Evolutionary conservation across 768 basidiomycete species (phyloP), one percentile per base, ranked within the genome.

Genomic region (Dacryopinax primogenitus): DNA sequence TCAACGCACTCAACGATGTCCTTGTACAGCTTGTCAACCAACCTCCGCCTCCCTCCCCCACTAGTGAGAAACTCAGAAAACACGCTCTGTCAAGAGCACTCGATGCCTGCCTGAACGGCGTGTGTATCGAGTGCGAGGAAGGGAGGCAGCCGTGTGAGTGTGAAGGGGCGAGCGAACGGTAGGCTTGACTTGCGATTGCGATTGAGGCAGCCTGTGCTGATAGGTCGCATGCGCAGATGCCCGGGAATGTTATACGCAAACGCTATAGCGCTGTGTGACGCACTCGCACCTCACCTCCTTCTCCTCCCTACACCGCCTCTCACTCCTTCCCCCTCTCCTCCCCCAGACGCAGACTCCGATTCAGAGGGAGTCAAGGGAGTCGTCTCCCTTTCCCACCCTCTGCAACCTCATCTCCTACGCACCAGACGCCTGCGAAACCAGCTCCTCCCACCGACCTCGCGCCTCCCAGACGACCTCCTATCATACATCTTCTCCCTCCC

Each of bases 401-500:
- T n/a, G n/a, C n/a, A n/a, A n/a, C n/a, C n/a, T n/a, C 51, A 28
- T 11, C 51, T 58, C 23, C 51, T 28, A 3, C 51, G 30, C 51
- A 58, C 51, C 13, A 23, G 23, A 23, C 51, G 23, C 51, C 51
- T 58, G 26, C 51, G 51, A 13, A 58, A 58, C 51, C 26, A 2
- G 26, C 13, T 58, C 51, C 51, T 58, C 51, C 51, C 51, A 15
- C 51, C 51, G 11, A 30, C 32, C 51, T 58, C 51, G 3, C 11
- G 26, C 13, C 51, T 58, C 13, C 51, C 51, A 9, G 26, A 26
- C 4, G 51, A 58, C 51, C 11, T 58, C 51, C 51, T 58, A 11
- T 13, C 51, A 13, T 58, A 58, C 51, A 30, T 58, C 23, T 58
- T 58, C 51, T 26, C 51, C 51, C 4, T 58, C 51, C 51, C 51